Evolutionary conservation across 2,329 filamentous ascomycete genomes (phyloP).

Genomic region (Aschersonia sp.): DNA sequence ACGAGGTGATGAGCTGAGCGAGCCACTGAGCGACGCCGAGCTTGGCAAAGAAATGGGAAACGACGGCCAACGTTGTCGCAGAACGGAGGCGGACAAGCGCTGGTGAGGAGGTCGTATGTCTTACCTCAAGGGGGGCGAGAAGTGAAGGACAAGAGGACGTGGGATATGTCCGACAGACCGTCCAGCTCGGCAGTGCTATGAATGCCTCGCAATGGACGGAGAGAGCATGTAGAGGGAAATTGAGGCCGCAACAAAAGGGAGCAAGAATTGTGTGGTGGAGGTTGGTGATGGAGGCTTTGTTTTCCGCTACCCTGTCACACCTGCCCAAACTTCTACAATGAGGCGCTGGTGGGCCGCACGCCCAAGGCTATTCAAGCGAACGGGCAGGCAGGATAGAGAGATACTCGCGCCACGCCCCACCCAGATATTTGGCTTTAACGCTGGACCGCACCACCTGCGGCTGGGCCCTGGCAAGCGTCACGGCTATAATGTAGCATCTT

Average conservation of each 20-base stretch:
- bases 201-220: conserved; percentile 25
- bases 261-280: conserved; percentile 13
- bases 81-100: not conserved
- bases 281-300: conserved; percentile 23
- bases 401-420: too few relatives aligned
- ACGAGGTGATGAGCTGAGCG: not conserved
- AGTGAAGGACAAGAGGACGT: conserved; percentile 11
- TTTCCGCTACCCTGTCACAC: conserved; percentile 22
- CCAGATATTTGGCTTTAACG: too few relatives aligned
- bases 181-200: conserved; percentile 22
- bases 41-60: conserved; percentile 4
- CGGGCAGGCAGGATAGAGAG: not conserved
- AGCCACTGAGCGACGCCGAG: not conserved
- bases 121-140: conserved; percentile 13
- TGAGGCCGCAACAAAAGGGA: conserved; percentile 8
- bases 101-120: conserved; percentile 8
- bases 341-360: conserved; percentile 11
- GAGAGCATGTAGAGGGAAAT: conserved; percentile 16
- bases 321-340: conserved; percentile 12
- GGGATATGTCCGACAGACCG: conserved; percentile 13
- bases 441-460: too few relatives aligned
- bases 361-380: conserved; percentile 2
- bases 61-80: conserved; percentile 2
- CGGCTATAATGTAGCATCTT: too few relatives aligned
- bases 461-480: too few relatives aligned